Percentiles rank a stretch among this genome's conserved stretches.
These are phyloP conservation scores for Magnaporthales sp. DNA, from an alignment of 2,329 filamentous ascomycete species.

Conservation along the genomic window DNA sequence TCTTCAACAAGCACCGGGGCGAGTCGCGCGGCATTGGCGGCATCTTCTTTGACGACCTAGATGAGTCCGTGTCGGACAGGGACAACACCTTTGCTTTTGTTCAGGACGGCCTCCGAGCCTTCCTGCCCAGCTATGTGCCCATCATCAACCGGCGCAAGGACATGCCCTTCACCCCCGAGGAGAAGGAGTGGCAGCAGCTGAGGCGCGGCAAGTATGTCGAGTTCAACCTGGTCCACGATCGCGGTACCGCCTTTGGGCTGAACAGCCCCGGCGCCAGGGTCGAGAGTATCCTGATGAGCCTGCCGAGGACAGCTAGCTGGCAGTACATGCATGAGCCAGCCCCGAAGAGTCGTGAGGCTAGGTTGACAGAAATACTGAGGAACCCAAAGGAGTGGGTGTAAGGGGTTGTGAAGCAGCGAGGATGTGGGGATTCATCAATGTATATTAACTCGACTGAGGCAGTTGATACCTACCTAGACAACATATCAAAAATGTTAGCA, in stretches of 20 bases:
- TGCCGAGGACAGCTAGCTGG: slow-evolving; percentile 90
- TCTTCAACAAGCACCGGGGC: slow-evolving; percentile 82
- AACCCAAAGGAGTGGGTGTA: slow-evolving; percentile 61
- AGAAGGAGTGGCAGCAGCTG: slow-evolving; percentile 96
- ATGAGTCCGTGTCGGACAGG: slow-evolving; percentile 75
- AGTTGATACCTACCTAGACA: background rate
- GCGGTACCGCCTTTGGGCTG: slow-evolving; percentile 87
- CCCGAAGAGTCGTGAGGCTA: slow-evolving; percentile 66
- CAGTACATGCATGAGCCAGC: slow-evolving; percentile 88
- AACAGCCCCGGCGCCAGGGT: slow-evolving; percentile 86
- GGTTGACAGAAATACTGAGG: slow-evolving; percentile 64
- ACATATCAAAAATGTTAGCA: background rate
- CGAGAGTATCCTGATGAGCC: slow-evolving; percentile 95
- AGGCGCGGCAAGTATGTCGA: slow-evolving; percentile 93
- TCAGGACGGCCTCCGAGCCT: slow-evolving; percentile 75
- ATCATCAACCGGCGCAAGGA: slow-evolving; percentile 86
- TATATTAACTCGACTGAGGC: background rate
- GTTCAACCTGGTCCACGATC: slow-evolving; percentile 96
- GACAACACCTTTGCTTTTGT: slow-evolving; percentile 88
- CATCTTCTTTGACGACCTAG: slow-evolving; percentile 98
- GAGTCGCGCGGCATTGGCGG: slow-evolving; percentile 86
- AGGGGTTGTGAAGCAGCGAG: slow-evolving; percentile 8
- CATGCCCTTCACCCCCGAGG: slow-evolving; percentile 75
- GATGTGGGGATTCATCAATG: background rate
- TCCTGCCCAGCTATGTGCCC: slow-evolving; percentile 83